phyloP scores from a whole-genome alignment of 2,329 filamentous ascomycete genomes.

The Biscogniauxia sp. region DNA sequence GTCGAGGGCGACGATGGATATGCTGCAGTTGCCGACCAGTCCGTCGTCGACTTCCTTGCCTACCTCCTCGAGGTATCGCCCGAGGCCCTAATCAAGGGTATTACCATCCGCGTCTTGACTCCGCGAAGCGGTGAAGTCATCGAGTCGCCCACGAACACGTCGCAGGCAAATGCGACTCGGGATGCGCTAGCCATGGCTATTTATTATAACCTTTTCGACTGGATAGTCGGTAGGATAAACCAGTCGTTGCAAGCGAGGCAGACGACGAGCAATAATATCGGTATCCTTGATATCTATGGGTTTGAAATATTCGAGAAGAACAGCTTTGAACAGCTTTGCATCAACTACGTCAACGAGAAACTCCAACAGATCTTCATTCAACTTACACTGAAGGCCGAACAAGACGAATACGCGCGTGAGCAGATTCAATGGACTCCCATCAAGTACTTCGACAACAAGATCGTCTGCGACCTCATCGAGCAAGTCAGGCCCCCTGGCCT shows the following conservation, averaged over 20 bases:
- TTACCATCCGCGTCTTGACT: conserved; percentile 83
- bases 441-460: conserved; percentile 99
- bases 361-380: conserved; percentile 99
- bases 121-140: conserved; percentile 65
- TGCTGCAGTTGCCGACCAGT: conserved; percentile 81
- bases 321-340: conserved; percentile 97
- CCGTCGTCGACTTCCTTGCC: conserved; percentile 89
- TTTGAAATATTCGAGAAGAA: conserved; percentile 99
- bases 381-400: conserved; percentile 90
- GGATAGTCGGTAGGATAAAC: conserved; percentile 94
- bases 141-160: conserved; percentile 76
- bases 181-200: conserved; percentile 95
- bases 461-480: conserved; percentile 96
- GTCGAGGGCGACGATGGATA: conserved; percentile 86
- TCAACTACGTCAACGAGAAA: conserved; percentile 99
- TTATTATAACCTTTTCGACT: conserved; percentile 96
- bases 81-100: conserved; percentile 75
- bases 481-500: conserved; percentile 85
- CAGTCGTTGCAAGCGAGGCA: conserved; percentile 79
- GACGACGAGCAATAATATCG: conserved; percentile 77
- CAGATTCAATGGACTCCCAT: conserved; percentile 99
- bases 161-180: conserved; percentile 81
- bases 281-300: conserved; percentile 97
- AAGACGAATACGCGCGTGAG: conserved; percentile 94
- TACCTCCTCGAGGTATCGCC: conserved; percentile 89